Base-by-base conservation (phyloP, 768 basidiomycete genomes). In the Suillus sp. region DNA sequence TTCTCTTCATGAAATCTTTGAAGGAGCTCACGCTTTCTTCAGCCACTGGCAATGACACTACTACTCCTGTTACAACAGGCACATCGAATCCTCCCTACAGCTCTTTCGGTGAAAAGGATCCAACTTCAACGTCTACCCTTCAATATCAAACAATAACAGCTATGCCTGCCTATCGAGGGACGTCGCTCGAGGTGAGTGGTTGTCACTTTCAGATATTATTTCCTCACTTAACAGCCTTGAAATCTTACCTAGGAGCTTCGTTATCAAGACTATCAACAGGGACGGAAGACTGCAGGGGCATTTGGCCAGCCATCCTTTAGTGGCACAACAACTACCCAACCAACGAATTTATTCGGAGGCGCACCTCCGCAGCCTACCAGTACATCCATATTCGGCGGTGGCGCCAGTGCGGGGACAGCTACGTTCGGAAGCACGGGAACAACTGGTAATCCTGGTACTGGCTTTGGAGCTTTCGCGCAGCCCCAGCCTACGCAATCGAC, bases 81-180 rank as follows among this genome's bases (percentile, higher is more conserved):
- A 83, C 91, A 0, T 78, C 85, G 18, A 86, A 86, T 66, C 88
- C 92, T 3, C 74, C 84, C 3, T 95, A 88, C 70, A 72, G 74
- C 50, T 76, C 79, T 6, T 86, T 80, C 65, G 72, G 60, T 40
- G 93, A 95, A 71, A 92, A 92, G 68, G 93, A 95, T 66, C 68
- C 77, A 18, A 71, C 77, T 10, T 82, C 77, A 62, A 67, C 78
- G 20, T 78, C 59, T 57, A 63, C 76, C 14, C 79, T 90, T 47
- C 89, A 91, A 65, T 96, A 90, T 74, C 93, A 96, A 75, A 84
- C 88, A 42, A 93, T 94, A 60, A 84, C 88, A 20, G 89, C 88
- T 66, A 92, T 90, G 83, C 90, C 90, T 18, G 82, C 83, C 20
- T 96, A 95, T 71, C 77, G 83, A 63, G 89, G 90, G 47, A 87